These are phyloP conservation scores for Cucurbita pepo DNA, from an alignment of 306 rosid species.

Conservation along the genomic window DNA sequence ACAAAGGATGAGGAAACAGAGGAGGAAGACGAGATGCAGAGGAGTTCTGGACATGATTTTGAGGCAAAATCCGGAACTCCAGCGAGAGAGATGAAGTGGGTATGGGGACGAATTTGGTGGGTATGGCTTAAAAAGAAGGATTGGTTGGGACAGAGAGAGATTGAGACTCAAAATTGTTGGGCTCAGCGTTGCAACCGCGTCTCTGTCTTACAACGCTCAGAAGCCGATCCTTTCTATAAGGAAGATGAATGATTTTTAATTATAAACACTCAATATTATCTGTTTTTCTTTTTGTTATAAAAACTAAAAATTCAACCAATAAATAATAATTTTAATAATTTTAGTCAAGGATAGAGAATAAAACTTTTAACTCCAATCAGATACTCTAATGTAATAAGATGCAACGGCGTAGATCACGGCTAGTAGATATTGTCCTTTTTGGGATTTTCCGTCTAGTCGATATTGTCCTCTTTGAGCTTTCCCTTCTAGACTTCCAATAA, in stretches of 20 bases:
- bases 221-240: neutral
- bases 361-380: no score
- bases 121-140: neutral
- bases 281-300: no score
- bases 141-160: neutral
- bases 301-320: no score
- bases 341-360: no score
- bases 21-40: conserved; percentile 5
- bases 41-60: conserved; percentile 3
- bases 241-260: neutral
- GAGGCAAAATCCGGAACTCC: neutral
- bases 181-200: neutral
- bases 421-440: no score
- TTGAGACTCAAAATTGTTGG: neutral
- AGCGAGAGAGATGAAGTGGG: neutral
- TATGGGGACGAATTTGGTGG: neutral
- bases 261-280: no score
- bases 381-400: no score
- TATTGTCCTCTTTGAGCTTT: no score
- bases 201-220: neutral
- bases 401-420: no score
- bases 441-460: no score
- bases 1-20: conserved; percentile 23
- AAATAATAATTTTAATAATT: no score
- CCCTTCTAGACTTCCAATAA: no score